phyloP scores from a whole-genome alignment of 1,139 yeast genomes.

The Candida frijolesensis region DNA sequence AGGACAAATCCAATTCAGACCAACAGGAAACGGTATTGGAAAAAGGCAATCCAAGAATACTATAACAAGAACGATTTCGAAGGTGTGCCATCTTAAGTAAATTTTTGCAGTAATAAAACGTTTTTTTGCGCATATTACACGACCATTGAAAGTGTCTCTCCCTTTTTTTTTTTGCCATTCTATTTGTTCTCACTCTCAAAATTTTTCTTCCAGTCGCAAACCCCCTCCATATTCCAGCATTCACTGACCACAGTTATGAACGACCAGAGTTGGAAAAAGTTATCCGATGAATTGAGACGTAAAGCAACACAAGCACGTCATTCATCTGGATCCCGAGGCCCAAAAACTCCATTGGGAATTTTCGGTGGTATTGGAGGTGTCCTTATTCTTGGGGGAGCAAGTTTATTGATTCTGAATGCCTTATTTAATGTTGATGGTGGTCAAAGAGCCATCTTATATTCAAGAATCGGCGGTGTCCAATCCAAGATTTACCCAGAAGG shows the following conservation, averaged over 20 bases:
- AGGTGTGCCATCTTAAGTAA: conserved; percentile 43
- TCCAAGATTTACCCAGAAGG: conserved; percentile 91
- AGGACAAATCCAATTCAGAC: conserved; percentile 42
- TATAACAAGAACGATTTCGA: conserved; percentile 43
- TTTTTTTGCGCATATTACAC: not conserved
- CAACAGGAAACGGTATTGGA: conserved; percentile 46
- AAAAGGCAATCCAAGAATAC: conserved; percentile 35
- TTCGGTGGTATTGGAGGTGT: conserved; percentile 83
- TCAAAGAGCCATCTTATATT: conserved; percentile 93
- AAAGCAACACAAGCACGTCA: conserved; percentile 55
- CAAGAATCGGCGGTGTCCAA: conserved; percentile 84
- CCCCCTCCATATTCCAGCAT: not conserved
- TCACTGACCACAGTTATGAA: conserved; percentile 21
- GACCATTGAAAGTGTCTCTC: not conserved
- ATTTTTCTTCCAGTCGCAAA: not conserved
- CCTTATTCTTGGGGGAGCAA: conserved; percentile 70
- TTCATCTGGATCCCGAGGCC: conserved; percentile 28
- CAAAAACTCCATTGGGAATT: conserved; percentile 56
- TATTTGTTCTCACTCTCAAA: not conserved
- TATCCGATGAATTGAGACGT: conserved; percentile 67
- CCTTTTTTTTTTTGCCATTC: not conserved
- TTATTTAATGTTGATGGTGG: conserved; percentile 98
- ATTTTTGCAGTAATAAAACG: conserved; percentile 1
- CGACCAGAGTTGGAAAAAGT: conserved; percentile 66
- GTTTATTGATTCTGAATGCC: conserved; percentile 68